Evolutionary conservation across 176 grass and related monocot species (phyloP), one percentile per base, ranked within the genome.

Genomic region (Olyra latifolia): DNA sequence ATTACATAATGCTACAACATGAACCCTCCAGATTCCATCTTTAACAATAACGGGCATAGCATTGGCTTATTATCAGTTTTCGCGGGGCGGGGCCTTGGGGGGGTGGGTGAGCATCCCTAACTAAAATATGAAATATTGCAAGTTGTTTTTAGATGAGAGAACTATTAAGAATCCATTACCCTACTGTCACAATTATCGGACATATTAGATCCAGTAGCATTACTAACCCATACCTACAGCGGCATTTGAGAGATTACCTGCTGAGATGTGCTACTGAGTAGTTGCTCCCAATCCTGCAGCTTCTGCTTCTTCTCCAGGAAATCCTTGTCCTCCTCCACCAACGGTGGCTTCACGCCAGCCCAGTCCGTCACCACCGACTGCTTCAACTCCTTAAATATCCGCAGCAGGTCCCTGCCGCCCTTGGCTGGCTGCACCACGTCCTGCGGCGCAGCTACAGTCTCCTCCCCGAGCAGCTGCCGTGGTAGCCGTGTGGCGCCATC

Each of bases 381-480:
- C 88, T 95, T 99, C 35, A 95, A 74, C 86, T 99, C 96, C 71
- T 99, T 99, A 66, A 99, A 99, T 41, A 99, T 88, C 65, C 96
- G 88, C 12, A 99, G 78, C 47, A 98, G 80, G 77, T 99, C 96
- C 75, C 92, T 93, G 10, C 96, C 96, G 1, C 92, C 92, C 88
- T 93, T 99, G 56, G 96, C 96, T 2, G 92, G 92, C 75, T 98
- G 96, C 84, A 99, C 96, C 3, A 93, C 96, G 15, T 95, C 96
- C 83, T 98, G 90, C 0, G 90, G 96, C 15, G 88, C 81, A 1
- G 86, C 53, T 20, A 87, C 84, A 0, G 80, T 10, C 6, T 92
- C 96, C 53, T 86, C 90, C 39, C 92, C 92, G 5, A 89, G 66
- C 10, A 93, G 90, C 88, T 99, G 96, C 35, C 87, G 75, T 1